Base-by-base conservation (phyloP, 345 rosid species). In the Gossypium herbaceum region DNA sequence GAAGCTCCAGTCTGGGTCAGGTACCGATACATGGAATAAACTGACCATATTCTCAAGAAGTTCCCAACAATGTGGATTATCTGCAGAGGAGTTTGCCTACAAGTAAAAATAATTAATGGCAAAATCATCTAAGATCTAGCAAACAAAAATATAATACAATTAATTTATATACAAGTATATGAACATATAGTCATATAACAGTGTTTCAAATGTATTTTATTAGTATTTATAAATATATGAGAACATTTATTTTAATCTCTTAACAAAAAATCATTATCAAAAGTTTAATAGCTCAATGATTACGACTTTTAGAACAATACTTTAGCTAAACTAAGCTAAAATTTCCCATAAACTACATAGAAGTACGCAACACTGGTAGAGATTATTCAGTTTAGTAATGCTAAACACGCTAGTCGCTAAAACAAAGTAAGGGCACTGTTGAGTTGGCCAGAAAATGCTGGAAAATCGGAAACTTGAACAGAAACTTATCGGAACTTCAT, bases 31-130 rank as follows among this genome's bases (percentile, higher is more conserved):
- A 88, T 86, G 41, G 97, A 90, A 79, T 95, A 91, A 63, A 95
- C 93, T 39, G 99, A 95, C 99, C 99, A 95, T 85, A 93, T 93
- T 82, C 98, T 88, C 67, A 91, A 80, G 25, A 95, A 89, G 85
- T 88, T 90, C 24, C 98, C 94, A 56, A 85, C 66, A 22, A 91
- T 47, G 73, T 95, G 99, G 27, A 93, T 72, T 79, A 95, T 86
- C 88, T 95, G 98, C 76, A 93, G 82, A 12, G 98, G 97, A 1
- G 89, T 80, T 52, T 89, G 88, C 88, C 99, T 95, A 83, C 80
- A 83, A 48, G 65, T 57, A 75, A 68, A 72, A 68, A 69, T 39
- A 50, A 72, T 48, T 41, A 7, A 13, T 10, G 12, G 15, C 71
- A 56, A 56, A 43, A 75, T 41, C 67, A 75, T 16, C 52, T 25